Conservation (phyloP, 305 asterid species). For the Fraxinus sp. region DNA sequence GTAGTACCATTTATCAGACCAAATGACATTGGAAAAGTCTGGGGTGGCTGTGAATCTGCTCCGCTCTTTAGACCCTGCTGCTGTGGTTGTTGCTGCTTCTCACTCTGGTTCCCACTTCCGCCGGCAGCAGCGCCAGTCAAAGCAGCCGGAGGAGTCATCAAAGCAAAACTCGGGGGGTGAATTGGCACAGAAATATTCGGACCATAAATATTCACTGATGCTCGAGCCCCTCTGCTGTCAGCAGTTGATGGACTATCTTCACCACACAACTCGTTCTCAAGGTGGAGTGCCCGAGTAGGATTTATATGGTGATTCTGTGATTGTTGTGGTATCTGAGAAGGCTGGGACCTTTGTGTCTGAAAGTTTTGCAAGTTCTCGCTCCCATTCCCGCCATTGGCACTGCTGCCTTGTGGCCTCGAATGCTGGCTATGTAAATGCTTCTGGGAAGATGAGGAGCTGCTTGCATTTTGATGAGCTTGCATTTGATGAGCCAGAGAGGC, state of each 20-base stretch:
- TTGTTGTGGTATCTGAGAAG: slow-evolving; percentile 42
- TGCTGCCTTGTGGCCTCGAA: slow-evolving; percentile 36
- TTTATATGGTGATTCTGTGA: slow-evolving; percentile 45
- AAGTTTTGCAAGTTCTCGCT: slow-evolving; percentile 46
- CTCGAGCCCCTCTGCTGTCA: slow-evolving; percentile 61
- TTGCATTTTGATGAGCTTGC: slow-evolving; percentile 53
- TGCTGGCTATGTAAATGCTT: slow-evolving; percentile 70
- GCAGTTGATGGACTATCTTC: slow-evolving; percentile 66
- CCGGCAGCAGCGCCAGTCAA: slow-evolving; percentile 29
- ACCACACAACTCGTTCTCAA: slow-evolving; percentile 51
- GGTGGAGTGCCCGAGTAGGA: slow-evolving; percentile 42
- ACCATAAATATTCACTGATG: slow-evolving; percentile 59
- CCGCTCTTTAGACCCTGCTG: slow-evolving; percentile 48
- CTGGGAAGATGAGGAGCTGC: slow-evolving; percentile 66
- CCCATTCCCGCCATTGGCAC: slow-evolving; percentile 38
- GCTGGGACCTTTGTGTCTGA: slow-evolving; percentile 44
- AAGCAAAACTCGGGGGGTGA: slow-evolving; percentile 62
- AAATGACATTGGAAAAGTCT: slow-evolving; percentile 48
- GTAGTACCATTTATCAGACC: slow-evolving; percentile 38
- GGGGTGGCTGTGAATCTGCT: slow-evolving; percentile 44
- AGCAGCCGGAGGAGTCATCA: slow-evolving; percentile 62
- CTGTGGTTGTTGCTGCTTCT: slow-evolving; percentile 39
- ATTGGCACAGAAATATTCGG: slow-evolving; percentile 66
- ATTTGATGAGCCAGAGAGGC: slow-evolving; percentile 46
- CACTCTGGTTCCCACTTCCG: slow-evolving; percentile 30